Evolutionary conservation across 1,284 basidiomycete genomes (phyloP), one percentile per base, ranked within the genome.

Genomic region (Austroboletus niveus): DNA sequence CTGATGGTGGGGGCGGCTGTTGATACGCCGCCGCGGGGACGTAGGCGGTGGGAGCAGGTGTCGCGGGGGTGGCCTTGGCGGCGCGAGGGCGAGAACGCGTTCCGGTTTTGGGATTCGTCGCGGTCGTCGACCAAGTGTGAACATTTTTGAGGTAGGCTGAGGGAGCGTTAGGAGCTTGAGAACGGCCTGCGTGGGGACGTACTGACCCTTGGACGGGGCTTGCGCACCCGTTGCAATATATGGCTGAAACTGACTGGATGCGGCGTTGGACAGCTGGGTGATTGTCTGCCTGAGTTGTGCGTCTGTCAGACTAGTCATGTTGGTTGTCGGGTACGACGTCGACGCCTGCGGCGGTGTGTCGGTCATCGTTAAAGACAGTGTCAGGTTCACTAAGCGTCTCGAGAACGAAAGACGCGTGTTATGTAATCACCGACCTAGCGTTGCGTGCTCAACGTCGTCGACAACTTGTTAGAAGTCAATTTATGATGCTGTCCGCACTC

Each of bases 91-190:
- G 56, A 39, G 58, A 56, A 43, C 64, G 57, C 54, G 57, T 56
- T 50, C 61, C 57, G 5, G 64, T 55, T 43, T 41, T 59, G 44
- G 69, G 56, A 4, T 59, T 58, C 4, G 61, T 52, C 31, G 63
- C 61, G 8, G 67, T 72, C 24, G 64, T 69, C 9, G 81, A 81
- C 83, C 83, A 85, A 30, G 79, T 81, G 31, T 82, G 75, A 22
- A 85, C 71, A 58, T 85, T 85, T 73, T 80, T 83, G 54, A 79
- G 72, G 60, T 85, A 85, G 2, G 79, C 82, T 83, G 38, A 38
- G 9, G 7, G 22, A 34, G 30, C 8, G 55, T 56, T 54, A 51
- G 56, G 46, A 47, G 42, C 41, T 20, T 42, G 36, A 54, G 36
- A 38, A 47, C 30, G 38, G 20, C 24, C 11, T 4, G 20, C 22